These are phyloP conservation scores for Dictyostelium purpureum DNA, from an alignment of 78 protist species.

Conservation along the genomic window DNA sequence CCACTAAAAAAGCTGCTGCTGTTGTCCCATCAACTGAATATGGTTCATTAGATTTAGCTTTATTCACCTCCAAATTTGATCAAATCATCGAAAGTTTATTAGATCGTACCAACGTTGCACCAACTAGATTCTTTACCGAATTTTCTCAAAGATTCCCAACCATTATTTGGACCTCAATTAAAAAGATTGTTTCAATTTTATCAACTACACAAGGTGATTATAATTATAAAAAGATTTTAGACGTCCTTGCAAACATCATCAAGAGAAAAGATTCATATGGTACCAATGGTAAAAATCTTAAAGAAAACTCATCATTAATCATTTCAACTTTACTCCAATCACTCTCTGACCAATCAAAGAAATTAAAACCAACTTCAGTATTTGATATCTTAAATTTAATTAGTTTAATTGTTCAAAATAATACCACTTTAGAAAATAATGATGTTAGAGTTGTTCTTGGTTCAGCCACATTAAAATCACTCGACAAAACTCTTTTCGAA, in stretches of 20 bases:
- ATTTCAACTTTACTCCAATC: neutral
- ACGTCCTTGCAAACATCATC: neutral
- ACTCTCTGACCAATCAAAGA: neutral
- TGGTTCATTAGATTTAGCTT: constrained; percentile 9
- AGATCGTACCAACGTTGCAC: neutral
- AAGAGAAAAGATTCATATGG: constrained; percentile 2
- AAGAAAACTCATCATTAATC: neutral
- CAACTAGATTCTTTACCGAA: constrained; percentile 37
- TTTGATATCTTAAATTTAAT: neutral
- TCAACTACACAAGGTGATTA: neutral
- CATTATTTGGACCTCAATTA: neutral
- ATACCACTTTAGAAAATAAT: neutral
- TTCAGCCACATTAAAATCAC: neutral
- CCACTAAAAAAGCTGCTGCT: neutral
- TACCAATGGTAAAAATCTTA: neutral
- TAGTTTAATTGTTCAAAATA: neutral
- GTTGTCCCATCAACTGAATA: neutral
- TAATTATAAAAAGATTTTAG: constrained; percentile 23
- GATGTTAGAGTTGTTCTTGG: neutral
- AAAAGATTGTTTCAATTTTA: neutral
- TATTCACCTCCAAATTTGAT: constrained; percentile 3
- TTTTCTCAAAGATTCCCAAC: constrained; percentile 59
- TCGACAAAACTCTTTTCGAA: neutral
- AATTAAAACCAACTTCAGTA: constrained; percentile 16
- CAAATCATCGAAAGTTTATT: constrained; percentile 1